These are phyloP conservation scores for Penicillium sp. DNA, from an alignment of 2,329 filamentous ascomycete genomes.

Conservation along the genomic window DNA sequence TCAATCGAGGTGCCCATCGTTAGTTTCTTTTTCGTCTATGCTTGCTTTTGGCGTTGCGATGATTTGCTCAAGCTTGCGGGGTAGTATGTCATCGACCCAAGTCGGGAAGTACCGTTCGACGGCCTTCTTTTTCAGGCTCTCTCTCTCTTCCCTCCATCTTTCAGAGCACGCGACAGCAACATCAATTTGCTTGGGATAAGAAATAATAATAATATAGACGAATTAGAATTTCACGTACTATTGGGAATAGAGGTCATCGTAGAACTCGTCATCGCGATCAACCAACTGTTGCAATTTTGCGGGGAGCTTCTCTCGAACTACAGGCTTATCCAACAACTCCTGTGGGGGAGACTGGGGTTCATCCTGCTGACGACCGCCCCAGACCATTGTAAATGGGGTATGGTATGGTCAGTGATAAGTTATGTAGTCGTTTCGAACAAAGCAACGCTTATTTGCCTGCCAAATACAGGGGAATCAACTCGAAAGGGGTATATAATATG, in stretches of 20 bases:
- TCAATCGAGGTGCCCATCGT: conserved; percentile 12
- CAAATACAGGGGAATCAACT: background rate
- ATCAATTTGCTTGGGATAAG: background rate
- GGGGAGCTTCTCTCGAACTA: conserved; percentile 47
- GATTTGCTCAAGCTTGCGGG: background rate
- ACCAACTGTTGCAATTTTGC: conserved; percentile 48
- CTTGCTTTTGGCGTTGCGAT: background rate
- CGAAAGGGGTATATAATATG: background rate
- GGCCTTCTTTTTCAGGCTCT: background rate
- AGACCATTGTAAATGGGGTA: conserved; percentile 22
- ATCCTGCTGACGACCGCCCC: conserved; percentile 24
- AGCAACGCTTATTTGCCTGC: background rate
- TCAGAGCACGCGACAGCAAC: background rate
- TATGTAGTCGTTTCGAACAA: background rate
- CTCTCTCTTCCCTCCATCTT: background rate
- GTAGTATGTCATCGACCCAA: conserved; percentile 5
- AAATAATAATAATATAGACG: background rate
- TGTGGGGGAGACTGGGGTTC: conserved; percentile 9
- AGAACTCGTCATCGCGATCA: conserved; percentile 61
- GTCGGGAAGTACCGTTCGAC: background rate
- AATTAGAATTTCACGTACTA: conserved; percentile 49
- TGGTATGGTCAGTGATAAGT: background rate
- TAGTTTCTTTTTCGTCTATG: conserved; percentile 6
- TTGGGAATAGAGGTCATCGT: conserved; percentile 68
- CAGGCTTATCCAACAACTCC: conserved; percentile 27